phyloP scores from a whole-genome alignment of 495 filamentous ascomycete species.

The Penicillium daleae region DNA sequence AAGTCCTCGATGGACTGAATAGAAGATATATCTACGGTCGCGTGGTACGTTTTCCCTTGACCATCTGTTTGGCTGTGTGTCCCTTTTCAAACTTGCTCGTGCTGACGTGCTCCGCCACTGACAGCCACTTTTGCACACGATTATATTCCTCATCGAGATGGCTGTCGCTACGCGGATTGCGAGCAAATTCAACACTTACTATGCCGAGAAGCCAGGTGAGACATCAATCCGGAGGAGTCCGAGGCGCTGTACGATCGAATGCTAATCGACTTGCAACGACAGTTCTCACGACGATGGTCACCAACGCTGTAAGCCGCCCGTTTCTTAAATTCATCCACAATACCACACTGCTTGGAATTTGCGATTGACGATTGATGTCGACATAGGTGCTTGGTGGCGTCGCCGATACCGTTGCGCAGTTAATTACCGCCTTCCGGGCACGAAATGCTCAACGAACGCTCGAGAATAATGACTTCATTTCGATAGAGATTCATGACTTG shows the following conservation, averaged over 20 bases:
- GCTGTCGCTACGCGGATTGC: conserved; percentile 76
- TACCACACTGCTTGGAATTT: not conserved
- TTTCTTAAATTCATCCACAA: not conserved
- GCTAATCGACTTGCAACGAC: conserved; percentile 34
- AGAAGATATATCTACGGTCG: conserved; percentile 79
- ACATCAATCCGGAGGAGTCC: conserved; percentile 6
- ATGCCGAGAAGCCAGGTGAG: conserved; percentile 80
- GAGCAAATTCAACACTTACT: conserved; percentile 90
- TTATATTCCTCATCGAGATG: conserved; percentile 89
- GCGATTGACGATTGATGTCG: conserved; percentile 18
- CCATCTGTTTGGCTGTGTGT: conserved; percentile 5
- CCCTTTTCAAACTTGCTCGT: not conserved
- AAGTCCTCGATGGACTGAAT: conserved; percentile 69
- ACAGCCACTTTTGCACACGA: conserved; percentile 83
- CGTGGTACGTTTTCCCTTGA: conserved; percentile 59
- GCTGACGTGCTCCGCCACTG: conserved; percentile 17
- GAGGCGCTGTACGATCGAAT: not conserved
- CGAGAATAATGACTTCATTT: conserved; percentile 68
- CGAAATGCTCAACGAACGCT: conserved; percentile 61
- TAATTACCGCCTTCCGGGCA: conserved; percentile 80
- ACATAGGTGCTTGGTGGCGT: conserved; percentile 79
- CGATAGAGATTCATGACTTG: conserved; percentile 88
- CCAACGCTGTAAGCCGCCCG: conserved; percentile 75
- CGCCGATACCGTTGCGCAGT: conserved; percentile 94
- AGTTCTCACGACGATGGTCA: conserved; percentile 98